Base-by-base conservation (phyloP, 257 asterid genomes). In the Osmanthus fragrans region DNA sequence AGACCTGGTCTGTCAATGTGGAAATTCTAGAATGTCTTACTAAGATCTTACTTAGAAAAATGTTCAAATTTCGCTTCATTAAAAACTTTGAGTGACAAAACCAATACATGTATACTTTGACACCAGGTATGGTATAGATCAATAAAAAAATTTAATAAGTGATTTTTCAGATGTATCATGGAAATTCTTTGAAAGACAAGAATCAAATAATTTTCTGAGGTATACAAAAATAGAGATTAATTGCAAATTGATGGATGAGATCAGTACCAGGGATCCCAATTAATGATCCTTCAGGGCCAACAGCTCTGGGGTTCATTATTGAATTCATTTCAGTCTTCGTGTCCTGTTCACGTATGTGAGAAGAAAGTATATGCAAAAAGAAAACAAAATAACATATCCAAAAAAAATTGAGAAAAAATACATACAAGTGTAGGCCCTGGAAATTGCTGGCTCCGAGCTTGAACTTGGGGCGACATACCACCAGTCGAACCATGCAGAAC, bases 401-500 rank as follows among this genome's bases (percentile, higher is more conserved):
- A 76, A 60, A n/a, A n/a, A 37, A 71, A 70, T 56, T 54, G 76
- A 78, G 16, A 73, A 78, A 71, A 81, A 76, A 74, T 79, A 87
- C 98, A 84, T 63, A 96, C 99, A 21, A 92, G 90, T 33, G 96
- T 70, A 86, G 99, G 84, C 70, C 96, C 99, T 13, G 96, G 92
- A 87, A 90, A 90, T 84, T 93, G 99, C 80, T 93, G 99, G 88
- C 87, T 88, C 69, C 95, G 91, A 75, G 89, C 86, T 84, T 94
- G 99, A 79, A 92, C 96, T 79, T 93, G 99, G 5, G 99, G 91
- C 32, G 98, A 90, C 91, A 92, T 92, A 67, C 91, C 94, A 77
- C 97, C 97, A 71, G 91, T 86, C 64, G 88, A 9, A 84, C 97
- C 96, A 77, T 92, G 97, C 66, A 91, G 84, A 84, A 93, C 89